A percentile compares a stretch with the other conserved stretches of the same genome.
Evolutionary conservation across 768 basidiomycete species (phyloP).

Genomic region (Calocybe indica): DNA sequence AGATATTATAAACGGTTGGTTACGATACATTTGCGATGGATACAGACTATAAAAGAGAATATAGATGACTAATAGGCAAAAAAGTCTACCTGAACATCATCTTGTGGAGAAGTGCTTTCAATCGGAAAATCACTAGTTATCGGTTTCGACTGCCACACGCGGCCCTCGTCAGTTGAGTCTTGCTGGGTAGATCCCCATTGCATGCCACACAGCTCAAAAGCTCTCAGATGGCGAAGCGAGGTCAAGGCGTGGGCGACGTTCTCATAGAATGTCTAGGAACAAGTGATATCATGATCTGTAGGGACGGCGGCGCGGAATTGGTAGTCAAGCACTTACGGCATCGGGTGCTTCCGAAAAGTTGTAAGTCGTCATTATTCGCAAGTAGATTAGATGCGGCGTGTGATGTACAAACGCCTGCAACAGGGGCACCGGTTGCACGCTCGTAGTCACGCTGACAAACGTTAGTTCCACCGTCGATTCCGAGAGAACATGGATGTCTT

Average conservation of each 20-base stretch:
- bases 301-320: slow-evolving; percentile 7
- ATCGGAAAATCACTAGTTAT: too few relatives aligned
- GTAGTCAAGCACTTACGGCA: slow-evolving; percentile 33
- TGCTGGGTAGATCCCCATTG: slow-evolving; percentile 62
- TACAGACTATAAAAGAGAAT: too few relatives aligned
- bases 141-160: slow-evolving; percentile 50
- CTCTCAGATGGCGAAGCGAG: slow-evolving; percentile 53
- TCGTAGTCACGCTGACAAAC: slow-evolving; percentile 56
- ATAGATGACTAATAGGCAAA: too few relatives aligned
- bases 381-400: slow-evolving; percentile 57
- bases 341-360: slow-evolving; percentile 44
- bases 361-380: slow-evolving; percentile 59
- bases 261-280: slow-evolving; percentile 52
- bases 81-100: too few relatives aligned
- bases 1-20: too few relatives aligned
- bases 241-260: slow-evolving; percentile 52
- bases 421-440: slow-evolving; percentile 49
- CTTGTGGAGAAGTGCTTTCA: too few relatives aligned
- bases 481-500: slow-evolving; percentile 46
- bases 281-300: slow-evolving; percentile 6
- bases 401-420: slow-evolving; percentile 49
- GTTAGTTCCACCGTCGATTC: slow-evolving; percentile 43
- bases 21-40: too few relatives aligned
- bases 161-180: slow-evolving; percentile 33
- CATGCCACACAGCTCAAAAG: slow-evolving; percentile 72